Base-by-base conservation (phyloP, 78 protist species). In the Dictyostelium brefeldianum region DNA sequence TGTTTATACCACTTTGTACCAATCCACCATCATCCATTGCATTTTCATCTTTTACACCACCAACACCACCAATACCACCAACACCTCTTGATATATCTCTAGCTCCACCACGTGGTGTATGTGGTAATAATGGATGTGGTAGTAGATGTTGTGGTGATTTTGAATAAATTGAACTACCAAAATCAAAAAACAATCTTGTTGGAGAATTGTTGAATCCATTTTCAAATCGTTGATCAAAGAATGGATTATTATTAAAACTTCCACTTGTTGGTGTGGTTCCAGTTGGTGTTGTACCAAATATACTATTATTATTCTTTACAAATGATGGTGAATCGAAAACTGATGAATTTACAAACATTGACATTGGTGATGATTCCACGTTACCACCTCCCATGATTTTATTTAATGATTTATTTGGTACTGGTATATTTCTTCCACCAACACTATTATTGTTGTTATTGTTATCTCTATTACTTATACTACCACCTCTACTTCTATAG, bases 361-460 rank as follows among this genome's bases (percentile, higher is more conserved):
- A 51, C 20, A 87, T 14, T 59, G 93, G 93, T 64, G 93, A 87
- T 56, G 81, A 29, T 14, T 84, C 92, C n/a, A 84, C 73, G 15
- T 50, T 67, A 5, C 47, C 47, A 27, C 75, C 75, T 0, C 73
- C 46, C 73, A 67, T 67, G 0, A 67, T 67, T 67, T 67, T 67
- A 67, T 67, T 67, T 12, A 67, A 67, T 43, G 79, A 48, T 73
- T 36, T 73, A 73, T 36, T 73, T 73, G 79, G 79, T 15, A 41
- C 50, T 27, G 78, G 78, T 73, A 73, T 47, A 47, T n/a, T 47
- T 25, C 17, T 47, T 73, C 79, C 54, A 46, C 43, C 43, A 36
- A n/a, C n/a, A n/a, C n/a, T n/a, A n/a, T n/a, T n/a, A n/a, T 36
- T 36, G 43, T 47, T 73, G 4, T 27, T 73, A 46, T 73, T 46